Evolutionary conservation across 192 early-diverging fungal genomes (phyloP).

Genomic region (Paraglomus occultum): DNA sequence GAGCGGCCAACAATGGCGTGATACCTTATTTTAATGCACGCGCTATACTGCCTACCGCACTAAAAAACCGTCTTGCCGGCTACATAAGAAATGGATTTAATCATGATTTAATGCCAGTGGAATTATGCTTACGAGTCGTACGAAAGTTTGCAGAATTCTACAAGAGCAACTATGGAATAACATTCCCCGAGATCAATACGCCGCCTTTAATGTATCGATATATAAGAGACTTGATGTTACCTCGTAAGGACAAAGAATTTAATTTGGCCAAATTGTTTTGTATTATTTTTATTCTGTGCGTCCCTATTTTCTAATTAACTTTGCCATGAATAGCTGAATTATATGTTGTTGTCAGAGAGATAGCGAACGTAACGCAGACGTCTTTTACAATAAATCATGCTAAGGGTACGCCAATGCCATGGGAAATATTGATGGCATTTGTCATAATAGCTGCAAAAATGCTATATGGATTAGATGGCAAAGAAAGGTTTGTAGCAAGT

Average conservation of each 20-base stretch:
- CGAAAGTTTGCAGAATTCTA: conserved; percentile 9
- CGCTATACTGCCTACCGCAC: neutral
- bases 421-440: conserved; percentile 2
- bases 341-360: conserved; percentile 10
- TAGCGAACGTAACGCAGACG: conserved; percentile 7
- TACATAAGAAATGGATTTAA: neutral
- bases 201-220: conserved; percentile 28
- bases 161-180: conserved; percentile 13
- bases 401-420: neutral
- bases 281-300: neutral
- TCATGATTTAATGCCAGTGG: neutral
- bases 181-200: conserved; percentile 25
- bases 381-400: neutral
- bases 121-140: neutral
- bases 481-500: conserved; percentile 1
- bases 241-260: neutral
- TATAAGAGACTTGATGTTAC: conserved; percentile 24
- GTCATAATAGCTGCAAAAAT: conserved; percentile 20
- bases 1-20: neutral
- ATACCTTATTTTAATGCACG: neutral
- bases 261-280: neutral
- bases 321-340: conserved; percentile 14
- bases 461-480: conserved; percentile 22
- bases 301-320: neutral
- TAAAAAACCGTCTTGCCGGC: conserved; percentile 12